Percentiles rank a stretch among this genome's conserved stretches.
These are phyloP conservation scores for Shiraia sp. DNA, from an alignment of 2,329 filamentous ascomycete genomes.

Conservation along the genomic window DNA sequence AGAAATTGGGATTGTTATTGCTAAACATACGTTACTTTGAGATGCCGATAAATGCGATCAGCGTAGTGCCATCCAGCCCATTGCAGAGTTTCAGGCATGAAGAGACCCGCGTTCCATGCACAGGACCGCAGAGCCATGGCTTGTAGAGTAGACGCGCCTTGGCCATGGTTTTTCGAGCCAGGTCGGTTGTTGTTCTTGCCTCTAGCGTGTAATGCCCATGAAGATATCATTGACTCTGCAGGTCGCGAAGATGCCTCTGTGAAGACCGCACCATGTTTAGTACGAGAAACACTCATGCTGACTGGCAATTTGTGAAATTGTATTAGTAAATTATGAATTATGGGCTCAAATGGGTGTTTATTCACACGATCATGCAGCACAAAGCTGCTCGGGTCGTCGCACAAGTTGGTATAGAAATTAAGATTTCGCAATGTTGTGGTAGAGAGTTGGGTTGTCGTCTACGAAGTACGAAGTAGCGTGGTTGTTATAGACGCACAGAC, in stretches of 20 bases:
- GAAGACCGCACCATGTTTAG: slow-evolving; percentile 19
- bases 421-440: not conserved
- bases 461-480: not conserved
- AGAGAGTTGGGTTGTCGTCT: not conserved
- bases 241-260: slow-evolving; percentile 11
- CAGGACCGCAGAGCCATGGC: slow-evolving; percentile 23
- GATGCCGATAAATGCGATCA: slow-evolving; percentile 14
- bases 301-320: no score
- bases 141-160: slow-evolving; percentile 17
- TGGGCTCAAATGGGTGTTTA: no score
- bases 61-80: slow-evolving; percentile 25
- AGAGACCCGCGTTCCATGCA: slow-evolving; percentile 17
- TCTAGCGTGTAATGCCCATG: slow-evolving; percentile 17
- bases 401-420: no score
- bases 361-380: no score
- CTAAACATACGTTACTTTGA: slow-evolving; percentile 16
- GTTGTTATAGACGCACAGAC: no score
- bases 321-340: no score
- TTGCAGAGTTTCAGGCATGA: slow-evolving; percentile 18
- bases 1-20: not conserved
- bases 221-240: slow-evolving; percentile 21
- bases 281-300: not conserved
- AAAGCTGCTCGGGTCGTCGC: no score
- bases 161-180: slow-evolving; percentile 9
- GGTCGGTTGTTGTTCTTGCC: slow-evolving; percentile 16